Percentiles rank a stretch among this genome's conserved stretches.
phyloP scores from a whole-genome alignment of 1,284 basidiomycete species.

The Ustilago cynodontis region DNA sequence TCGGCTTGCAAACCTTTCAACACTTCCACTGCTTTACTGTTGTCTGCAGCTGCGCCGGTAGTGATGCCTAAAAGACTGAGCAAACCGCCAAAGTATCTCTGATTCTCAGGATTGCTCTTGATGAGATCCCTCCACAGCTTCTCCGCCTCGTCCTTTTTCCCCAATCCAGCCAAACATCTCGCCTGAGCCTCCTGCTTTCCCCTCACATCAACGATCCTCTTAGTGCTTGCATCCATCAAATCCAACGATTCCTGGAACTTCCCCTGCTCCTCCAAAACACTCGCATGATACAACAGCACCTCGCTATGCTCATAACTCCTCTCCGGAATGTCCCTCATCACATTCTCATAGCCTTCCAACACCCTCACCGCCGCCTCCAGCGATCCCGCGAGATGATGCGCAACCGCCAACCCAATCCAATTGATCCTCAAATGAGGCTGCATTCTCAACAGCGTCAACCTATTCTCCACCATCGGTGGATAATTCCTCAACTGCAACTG shows the following conservation, averaged over 20 bases:
- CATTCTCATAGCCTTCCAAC: conserved; percentile 75
- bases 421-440: conserved; percentile 87
- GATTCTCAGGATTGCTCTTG: conserved; percentile 86
- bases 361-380: conserved; percentile 79
- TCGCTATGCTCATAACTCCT: conserved; percentile 81
- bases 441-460: conserved; percentile 82
- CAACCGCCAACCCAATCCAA: conserved; percentile 90
- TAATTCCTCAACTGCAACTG: conserved; percentile 91
- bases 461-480: conserved; percentile 82
- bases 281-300: conserved; percentile 83
- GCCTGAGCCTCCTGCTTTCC: conserved; percentile 45
- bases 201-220: conserved; percentile 69
- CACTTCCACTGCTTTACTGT: conserved; percentile 31
- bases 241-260: conserved; percentile 71
- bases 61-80: conserved; percentile 78
- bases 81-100: conserved; percentile 83
- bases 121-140: conserved; percentile 83
- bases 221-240: conserved; percentile 38
- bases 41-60: conserved; percentile 70
- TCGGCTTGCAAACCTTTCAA: conserved; percentile 45
- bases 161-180: conserved; percentile 75
- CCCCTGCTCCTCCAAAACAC: conserved; percentile 81
- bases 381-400: conserved; percentile 86
- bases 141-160: conserved; percentile 78
- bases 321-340: conserved; percentile 58